Conservation (phyloP, 1,284 basidiomycete species). For the Apiotrichum gamsii region DNA sequence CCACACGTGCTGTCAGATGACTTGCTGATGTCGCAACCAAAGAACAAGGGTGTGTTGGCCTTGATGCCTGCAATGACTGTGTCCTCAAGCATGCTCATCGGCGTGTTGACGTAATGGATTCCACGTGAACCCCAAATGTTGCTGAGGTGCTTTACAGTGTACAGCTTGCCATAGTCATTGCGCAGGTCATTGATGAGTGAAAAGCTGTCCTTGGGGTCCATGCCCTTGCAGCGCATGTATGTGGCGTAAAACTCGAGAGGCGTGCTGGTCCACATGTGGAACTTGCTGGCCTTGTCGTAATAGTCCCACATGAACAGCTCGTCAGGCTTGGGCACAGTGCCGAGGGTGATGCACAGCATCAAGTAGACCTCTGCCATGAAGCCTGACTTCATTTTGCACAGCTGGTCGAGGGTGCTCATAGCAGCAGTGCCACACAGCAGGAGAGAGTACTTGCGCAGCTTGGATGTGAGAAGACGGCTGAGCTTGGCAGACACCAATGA, state of each 20-base stretch:
- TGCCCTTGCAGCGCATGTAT: slow-evolving; percentile 30
- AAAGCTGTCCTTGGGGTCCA: slow-evolving; percentile 59
- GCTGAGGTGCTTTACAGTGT: slow-evolving; percentile 85
- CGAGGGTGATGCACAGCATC: slow-evolving; percentile 78
- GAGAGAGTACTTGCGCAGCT: slow-evolving; percentile 83
- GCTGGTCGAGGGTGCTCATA: too few relatives aligned
- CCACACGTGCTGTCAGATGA: slow-evolving; percentile 51
- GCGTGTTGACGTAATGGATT: slow-evolving; percentile 84
- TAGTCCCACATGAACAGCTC: slow-evolving; percentile 81
- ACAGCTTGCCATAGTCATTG: slow-evolving; percentile 73
- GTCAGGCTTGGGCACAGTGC: slow-evolving; percentile 69
- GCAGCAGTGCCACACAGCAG: slow-evolving; percentile 55
- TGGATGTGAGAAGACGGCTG: slow-evolving; percentile 74
- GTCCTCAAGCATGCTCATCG: slow-evolving; percentile 70
- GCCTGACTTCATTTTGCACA: slow-evolving; percentile 80
- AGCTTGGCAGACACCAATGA: slow-evolving; percentile 68
- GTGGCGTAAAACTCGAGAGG: slow-evolving; percentile 68
- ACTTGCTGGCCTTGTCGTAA: slow-evolving; percentile 73
- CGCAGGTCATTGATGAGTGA: slow-evolving; percentile 93
- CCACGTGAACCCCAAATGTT: slow-evolving; percentile 82
- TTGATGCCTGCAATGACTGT: slow-evolving; percentile 79
- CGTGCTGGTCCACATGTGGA: slow-evolving; percentile 65
- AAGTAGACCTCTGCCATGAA: slow-evolving; percentile 79
- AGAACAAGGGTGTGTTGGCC: slow-evolving; percentile 85
- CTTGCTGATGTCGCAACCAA: slow-evolving; percentile 66